Evolutionary conservation across 306 rosid species (phyloP), one percentile per base, ranked within the genome.

Genomic region (Purshia tridentata): DNA sequence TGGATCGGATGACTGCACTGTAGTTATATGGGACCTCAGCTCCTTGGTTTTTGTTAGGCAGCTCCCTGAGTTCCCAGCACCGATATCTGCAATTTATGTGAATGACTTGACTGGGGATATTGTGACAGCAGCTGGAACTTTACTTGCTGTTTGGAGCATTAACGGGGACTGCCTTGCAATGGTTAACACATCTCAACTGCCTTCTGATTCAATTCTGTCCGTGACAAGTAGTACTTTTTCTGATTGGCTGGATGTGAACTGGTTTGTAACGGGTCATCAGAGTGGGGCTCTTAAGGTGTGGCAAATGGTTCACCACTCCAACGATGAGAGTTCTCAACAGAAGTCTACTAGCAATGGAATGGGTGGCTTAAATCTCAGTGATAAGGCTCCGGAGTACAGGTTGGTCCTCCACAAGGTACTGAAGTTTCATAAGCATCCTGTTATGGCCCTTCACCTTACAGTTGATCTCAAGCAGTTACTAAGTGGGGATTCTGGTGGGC

Each of bases 231-330:
- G 97, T 84, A 83, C 92, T 45, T 77, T 72, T 79, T 92, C 97
- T 51, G 99, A 95, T 87, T 95, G 99, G 99, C 84, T 72, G 82
- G 97, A 92, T 73, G 88, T 91, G 5, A 95, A 87, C 82, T 95
- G 99, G 99, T 92, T 86, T 74, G 99, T 87, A 72, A 95, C 98
- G 9, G 99, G 99, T 73, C 99, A 95, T 86, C 99, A 95, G 91
- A 95, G 99, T 77, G 99, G 99, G 72, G 90, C 99, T 22, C 87
- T 95, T 66, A 95, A 95, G 86, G 97, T 95, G 75, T 95, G 98
- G 99, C 97, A 90, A 83, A 92, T 87, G 96, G 88, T 95, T 72
- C 93, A 92, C 85, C 75, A 84, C 86, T 82, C 93, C 66, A 82
- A 81, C 58, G 86, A 72, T 14, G 89, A 80, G 56, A 68, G 67